Base-by-base conservation (phyloP, 345 rosid species). In the Balakata baccata region DNA sequence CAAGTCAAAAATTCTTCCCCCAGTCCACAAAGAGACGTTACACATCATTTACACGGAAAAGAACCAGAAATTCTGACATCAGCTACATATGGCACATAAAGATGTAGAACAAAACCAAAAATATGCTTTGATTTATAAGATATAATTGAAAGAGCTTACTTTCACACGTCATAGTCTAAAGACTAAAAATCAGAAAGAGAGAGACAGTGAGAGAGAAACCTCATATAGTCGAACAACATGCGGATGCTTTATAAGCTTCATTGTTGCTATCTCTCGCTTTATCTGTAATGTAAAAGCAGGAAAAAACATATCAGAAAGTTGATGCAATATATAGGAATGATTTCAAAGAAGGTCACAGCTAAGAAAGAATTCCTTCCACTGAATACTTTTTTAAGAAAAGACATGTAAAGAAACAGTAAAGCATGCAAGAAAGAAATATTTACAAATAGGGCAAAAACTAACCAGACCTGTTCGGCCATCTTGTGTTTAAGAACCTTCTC, bases 211-310 rank as follows among this genome's bases (percentile, higher is more conserved):
- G 80, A 79, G 72, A 78, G 63, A 70, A 67, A 90, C 97, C 99
- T 95, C 99, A 11, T 82, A 82, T 68, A 92, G 74, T 61, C 66
- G 91, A 77, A 95, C 97, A 75, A 95, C 98, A 81, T 92, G 86
- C 13, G 99, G 99, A 86, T 95, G 99, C 80, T 92, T 89, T 75
- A 95, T 81, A 78, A 89, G 83, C 87, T 92, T 95, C 99, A 95
- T 95, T 29, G 94, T 95, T 56, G 92, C 92, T 50, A 95, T 74
- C 81, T 95, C 99, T 64, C 96, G 86, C 85, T 81, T 89, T 78
- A 95, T 95, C 99, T 95, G 86, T 54, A 70, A 64, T 95, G 86
- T 54, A 70, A 64, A 80, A 79, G 16, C 74, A 80, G 53, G 71
- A 52, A 51, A 29, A 69, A 76, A 71, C 69, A 69, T 38, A 56